Percentiles rank a stretch among this genome's conserved stretches.
phyloP scores from a whole-genome alignment of 2,329 filamentous ascomycete genomes.

The Fusarium chaquense region DNA sequence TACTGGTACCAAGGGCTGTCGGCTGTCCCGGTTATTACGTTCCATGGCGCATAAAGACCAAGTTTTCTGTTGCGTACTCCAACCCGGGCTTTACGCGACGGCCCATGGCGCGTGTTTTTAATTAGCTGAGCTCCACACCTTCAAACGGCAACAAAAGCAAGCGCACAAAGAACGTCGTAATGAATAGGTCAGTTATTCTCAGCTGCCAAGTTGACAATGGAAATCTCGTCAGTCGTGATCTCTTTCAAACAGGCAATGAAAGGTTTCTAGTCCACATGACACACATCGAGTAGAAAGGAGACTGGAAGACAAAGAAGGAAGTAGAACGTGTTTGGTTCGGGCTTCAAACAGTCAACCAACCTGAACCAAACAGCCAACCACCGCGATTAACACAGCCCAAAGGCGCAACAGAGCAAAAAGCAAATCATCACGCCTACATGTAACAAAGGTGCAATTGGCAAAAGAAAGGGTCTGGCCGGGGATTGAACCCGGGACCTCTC shows the following conservation, averaged over 20 bases:
- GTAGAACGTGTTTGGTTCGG: neutral
- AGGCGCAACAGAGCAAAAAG: neutral
- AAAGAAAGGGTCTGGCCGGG: conserved; percentile 55
- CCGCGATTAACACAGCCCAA: neutral
- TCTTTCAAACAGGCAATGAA: neutral
- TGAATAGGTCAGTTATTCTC: neutral
- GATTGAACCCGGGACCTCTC: conserved; percentile 62
- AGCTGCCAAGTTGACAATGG: neutral
- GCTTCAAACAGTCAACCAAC: neutral
- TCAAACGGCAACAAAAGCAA: neutral
- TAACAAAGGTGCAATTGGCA: neutral
- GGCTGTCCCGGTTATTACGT: neutral
- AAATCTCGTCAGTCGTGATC: neutral
- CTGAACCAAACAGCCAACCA: neutral
- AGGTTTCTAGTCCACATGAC: neutral
- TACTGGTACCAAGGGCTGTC: rapidly evolving
- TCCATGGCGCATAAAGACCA: neutral
- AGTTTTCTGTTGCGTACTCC: neutral
- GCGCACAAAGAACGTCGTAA: neutral
- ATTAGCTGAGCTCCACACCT: neutral
- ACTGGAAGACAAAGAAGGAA: neutral
- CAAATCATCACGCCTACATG: neutral
- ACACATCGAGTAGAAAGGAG: neutral
- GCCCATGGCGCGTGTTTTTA: neutral
- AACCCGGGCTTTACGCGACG: neutral